Conservation (phyloP, 140 eudicot genomes). For the Artemisia princeps region DNA sequence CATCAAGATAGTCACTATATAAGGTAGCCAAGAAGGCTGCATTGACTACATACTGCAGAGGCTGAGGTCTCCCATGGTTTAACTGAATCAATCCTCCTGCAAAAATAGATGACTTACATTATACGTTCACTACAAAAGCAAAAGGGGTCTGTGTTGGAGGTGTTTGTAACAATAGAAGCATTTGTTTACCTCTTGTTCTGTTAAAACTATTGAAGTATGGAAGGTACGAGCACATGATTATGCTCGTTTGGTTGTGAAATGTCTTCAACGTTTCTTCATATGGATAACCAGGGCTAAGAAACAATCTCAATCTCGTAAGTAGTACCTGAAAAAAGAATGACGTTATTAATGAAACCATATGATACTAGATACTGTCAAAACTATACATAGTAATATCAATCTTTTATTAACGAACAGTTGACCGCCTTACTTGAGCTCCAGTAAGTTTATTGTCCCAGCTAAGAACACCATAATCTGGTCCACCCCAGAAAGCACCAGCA, state of each 20-base stretch:
- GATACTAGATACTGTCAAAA: background rate
- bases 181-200: constrained; percentile 69
- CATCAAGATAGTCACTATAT: constrained; percentile 81
- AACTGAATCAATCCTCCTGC: constrained; percentile 90
- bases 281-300: constrained; percentile 96
- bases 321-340: constrained; percentile 52
- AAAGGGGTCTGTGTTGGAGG: background rate
- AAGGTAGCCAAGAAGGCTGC: constrained; percentile 88
- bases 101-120: constrained; percentile 4
- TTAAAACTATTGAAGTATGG: constrained; percentile 79
- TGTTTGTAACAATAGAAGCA: background rate
- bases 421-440: constrained; percentile 83
- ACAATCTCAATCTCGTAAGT: constrained; percentile 77
- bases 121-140: background rate
- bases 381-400: background rate
- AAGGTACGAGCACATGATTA: constrained; percentile 84
- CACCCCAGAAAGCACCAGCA: constrained; percentile 97
- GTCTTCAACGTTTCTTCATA: constrained; percentile 78
- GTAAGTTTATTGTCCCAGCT: constrained; percentile 99
- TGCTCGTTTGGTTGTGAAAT: constrained; percentile 84
- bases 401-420: background rate
- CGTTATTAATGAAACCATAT: background rate
- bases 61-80: constrained; percentile 95
- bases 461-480: constrained; percentile 83
- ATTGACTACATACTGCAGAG: constrained; percentile 90